phyloP scores from a whole-genome alignment of 345 rosid species.

The Ceriops zippeliana region DNA sequence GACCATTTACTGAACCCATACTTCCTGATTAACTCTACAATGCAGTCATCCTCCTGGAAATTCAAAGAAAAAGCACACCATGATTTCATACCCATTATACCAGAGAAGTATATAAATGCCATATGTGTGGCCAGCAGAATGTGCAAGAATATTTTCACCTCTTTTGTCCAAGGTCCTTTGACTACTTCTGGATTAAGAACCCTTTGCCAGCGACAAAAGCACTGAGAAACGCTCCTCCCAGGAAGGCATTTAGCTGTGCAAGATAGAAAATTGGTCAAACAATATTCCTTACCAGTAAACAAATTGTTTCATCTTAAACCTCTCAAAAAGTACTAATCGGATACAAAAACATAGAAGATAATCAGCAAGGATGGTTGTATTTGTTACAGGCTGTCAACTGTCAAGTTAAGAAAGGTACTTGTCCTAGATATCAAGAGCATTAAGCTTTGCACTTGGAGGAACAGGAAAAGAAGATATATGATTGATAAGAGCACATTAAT shows the following conservation, averaged over 20 bases:
- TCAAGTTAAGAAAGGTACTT: neutral
- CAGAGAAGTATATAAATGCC: neutral
- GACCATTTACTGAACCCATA: conserved; percentile 27
- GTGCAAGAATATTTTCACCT: conserved; percentile 18
- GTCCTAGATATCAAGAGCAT: neutral
- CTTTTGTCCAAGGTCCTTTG: conserved; percentile 32
- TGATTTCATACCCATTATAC: neutral
- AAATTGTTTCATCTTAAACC: neutral
- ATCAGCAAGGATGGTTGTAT: neutral
- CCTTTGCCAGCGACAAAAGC: conserved; percentile 32
- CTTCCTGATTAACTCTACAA: conserved; percentile 12
- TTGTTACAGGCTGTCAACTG: neutral
- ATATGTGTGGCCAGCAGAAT: neutral
- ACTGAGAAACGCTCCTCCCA: conserved; percentile 24
- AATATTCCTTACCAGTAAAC: neutral
- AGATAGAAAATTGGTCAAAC: neutral
- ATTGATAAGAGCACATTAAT: neutral
- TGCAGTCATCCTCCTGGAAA: conserved; percentile 28
- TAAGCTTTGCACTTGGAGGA: neutral
- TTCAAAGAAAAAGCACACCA: neutral
- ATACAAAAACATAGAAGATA: neutral
- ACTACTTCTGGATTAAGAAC: conserved; percentile 26
- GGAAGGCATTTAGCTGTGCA: conserved; percentile 28
- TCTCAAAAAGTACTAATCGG: neutral
- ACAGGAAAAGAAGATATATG: neutral